These are phyloP conservation scores for Phytophthora uliginosa DNA, from an alignment of 352 stramenopile species.

Conservation along the genomic window DNA sequence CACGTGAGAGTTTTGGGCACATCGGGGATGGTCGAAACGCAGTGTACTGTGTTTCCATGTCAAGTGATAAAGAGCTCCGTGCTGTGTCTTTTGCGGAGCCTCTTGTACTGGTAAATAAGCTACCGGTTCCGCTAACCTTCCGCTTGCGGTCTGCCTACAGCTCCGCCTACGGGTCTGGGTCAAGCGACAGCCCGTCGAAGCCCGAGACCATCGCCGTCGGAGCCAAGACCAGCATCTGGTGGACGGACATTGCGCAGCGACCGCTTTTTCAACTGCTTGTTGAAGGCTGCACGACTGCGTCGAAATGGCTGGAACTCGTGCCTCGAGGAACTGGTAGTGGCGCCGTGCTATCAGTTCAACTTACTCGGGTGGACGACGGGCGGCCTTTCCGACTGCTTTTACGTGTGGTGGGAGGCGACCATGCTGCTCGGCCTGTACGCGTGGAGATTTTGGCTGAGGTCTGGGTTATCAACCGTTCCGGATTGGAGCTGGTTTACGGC, in stretches of 20 bases:
- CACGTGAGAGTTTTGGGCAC: conserved; percentile 27
- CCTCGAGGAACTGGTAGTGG: conserved; percentile 54
- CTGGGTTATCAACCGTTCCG: conserved; percentile 88
- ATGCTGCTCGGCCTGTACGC: conserved; percentile 36
- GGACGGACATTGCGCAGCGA: conserved; percentile 68
- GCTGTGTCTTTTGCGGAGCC: conserved; percentile 75
- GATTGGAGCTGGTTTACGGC: conserved; percentile 77
- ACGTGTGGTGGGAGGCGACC: conserved; percentile 50
- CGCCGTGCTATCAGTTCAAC: conserved; percentile 66
- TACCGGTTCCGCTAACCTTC: conserved; percentile 73
- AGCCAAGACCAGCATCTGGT: conserved; percentile 80
- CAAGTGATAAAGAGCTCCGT: conserved; percentile 74
- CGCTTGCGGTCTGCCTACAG: conserved; percentile 55
- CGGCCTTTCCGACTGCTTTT: conserved; percentile 79
- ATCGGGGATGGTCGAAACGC: conserved; percentile 45
- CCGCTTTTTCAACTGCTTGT: conserved; percentile 79
- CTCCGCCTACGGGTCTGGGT: conserved; percentile 41
- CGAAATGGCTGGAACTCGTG: conserved; percentile 78
- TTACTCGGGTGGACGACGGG: conserved; percentile 65
- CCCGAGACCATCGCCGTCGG: conserved; percentile 61
- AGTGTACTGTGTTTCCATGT: conserved; percentile 76
- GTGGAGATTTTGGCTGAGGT: conserved; percentile 63
- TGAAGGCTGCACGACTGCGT: conserved; percentile 64
- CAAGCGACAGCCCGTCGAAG: conserved; percentile 42
- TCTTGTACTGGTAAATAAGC: conserved; percentile 85